Percentiles rank a stretch among this genome's conserved stretches.
Evolutionary conservation across 176 grass and related monocot genomes (phyloP).

Genomic region (Triticum turgidum): DNA sequence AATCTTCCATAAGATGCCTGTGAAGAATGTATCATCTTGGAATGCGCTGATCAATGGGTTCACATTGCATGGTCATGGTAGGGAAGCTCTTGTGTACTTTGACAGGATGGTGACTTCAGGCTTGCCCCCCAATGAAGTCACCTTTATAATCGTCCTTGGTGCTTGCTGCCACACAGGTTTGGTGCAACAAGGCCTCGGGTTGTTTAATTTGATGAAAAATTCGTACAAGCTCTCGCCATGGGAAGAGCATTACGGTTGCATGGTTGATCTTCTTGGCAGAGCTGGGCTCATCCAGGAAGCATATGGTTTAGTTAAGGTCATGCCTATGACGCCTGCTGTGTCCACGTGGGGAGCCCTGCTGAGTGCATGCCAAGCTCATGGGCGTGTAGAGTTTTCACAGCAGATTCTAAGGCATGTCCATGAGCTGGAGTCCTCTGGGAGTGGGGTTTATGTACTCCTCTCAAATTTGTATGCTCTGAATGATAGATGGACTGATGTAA

Average conservation of each 20-base stretch:
- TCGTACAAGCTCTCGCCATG: constrained; percentile 30
- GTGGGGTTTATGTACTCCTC: constrained; percentile 47
- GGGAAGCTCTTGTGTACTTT: constrained; percentile 33
- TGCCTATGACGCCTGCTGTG: constrained; percentile 39
- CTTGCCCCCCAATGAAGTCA: constrained; percentile 44
- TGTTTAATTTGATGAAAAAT: constrained; percentile 40
- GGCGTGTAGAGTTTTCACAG: constrained; percentile 29
- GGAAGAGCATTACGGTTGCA: constrained; percentile 60
- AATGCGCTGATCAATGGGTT: constrained; percentile 52
- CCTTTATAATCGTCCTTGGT: constrained; percentile 35
- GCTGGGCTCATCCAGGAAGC: constrained; percentile 46
- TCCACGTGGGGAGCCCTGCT: constrained; percentile 48
- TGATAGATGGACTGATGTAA: constrained; percentile 48
- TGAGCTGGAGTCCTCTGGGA: constrained; percentile 35
- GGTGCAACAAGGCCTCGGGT: constrained; percentile 34
- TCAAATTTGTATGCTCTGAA: constrained; percentile 49
- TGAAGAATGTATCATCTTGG: constrained; percentile 53
- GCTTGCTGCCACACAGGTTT: constrained; percentile 50
- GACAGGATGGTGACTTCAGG: constrained; percentile 39
- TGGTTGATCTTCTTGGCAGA: constrained; percentile 57
- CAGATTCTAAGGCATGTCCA: constrained; percentile 43
- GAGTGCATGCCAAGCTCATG: constrained; percentile 46
- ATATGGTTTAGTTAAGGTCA: constrained; percentile 36
- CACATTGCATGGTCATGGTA: constrained; percentile 38
- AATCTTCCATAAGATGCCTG: constrained; percentile 42